A percentile compares a stretch with the other conserved stretches of the same genome.
phyloP scores from a whole-genome alignment of 805 yeast species.

The Schwanniomyces polymorphus region DNA sequence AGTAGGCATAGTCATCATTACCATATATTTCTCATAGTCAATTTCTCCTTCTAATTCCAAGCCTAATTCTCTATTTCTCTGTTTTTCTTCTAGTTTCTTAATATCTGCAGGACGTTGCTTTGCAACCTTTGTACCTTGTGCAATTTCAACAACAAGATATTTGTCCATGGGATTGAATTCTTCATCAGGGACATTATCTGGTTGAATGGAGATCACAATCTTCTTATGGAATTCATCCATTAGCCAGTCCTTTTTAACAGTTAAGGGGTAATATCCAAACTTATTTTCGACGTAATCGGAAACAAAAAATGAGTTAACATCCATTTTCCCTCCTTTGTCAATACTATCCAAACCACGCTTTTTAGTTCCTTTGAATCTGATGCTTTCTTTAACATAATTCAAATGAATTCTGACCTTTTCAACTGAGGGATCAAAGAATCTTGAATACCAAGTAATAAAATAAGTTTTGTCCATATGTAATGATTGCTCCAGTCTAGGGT shows the following conservation, averaged over 20 bases:
- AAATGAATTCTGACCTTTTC: slow-evolving; percentile 66
- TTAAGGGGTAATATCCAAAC: slow-evolving; percentile 65
- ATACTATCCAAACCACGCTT: slow-evolving; percentile 40
- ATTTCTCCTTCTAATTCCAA: slow-evolving; percentile 46
- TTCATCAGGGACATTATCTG: slow-evolving; percentile 62
- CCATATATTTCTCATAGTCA: slow-evolving; percentile 57
- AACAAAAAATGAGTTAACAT: slow-evolving; percentile 52
- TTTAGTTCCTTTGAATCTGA: slow-evolving; percentile 53
- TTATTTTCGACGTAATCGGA: slow-evolving; percentile 69
- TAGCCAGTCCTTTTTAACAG: slow-evolving; percentile 65
- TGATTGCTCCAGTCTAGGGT: slow-evolving; percentile 64
- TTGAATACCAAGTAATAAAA: slow-evolving; percentile 80
- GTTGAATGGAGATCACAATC: slow-evolving; percentile 72
- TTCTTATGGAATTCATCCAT: slow-evolving; percentile 49
- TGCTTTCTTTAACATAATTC: slow-evolving; percentile 59
- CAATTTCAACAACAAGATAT: slow-evolving; percentile 44
- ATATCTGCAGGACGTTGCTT: slow-evolving; percentile 48
- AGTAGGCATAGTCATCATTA: slow-evolving; percentile 69
- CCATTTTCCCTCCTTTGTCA: slow-evolving; percentile 37
- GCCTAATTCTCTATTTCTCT: slow-evolving; percentile 16
- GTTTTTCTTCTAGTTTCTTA: slow-evolving; percentile 33
- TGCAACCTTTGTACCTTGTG: slow-evolving; percentile 54
- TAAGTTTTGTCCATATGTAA: slow-evolving; percentile 63
- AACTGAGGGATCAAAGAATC: slow-evolving; percentile 53
- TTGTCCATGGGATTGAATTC: slow-evolving; percentile 56